Base-by-base conservation (phyloP, 495 filamentous ascomycete species). In the Amphirosellinia nigrospora region DNA sequence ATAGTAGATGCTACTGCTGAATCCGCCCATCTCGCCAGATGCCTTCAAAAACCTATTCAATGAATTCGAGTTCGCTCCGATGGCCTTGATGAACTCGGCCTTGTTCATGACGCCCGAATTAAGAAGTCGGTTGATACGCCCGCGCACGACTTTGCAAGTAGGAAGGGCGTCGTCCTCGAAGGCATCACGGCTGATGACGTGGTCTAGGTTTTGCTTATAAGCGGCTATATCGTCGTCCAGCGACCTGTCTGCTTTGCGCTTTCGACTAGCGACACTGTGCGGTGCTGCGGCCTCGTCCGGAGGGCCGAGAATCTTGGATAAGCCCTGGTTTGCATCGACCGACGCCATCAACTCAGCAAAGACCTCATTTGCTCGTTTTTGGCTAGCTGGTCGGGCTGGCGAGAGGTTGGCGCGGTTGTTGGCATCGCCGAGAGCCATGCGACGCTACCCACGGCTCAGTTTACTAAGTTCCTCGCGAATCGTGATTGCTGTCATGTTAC, bases 71-170 rank as follows among this genome's bases (percentile, higher is more conserved):
- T 63, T 80, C 43, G 78, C 75, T n/a, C 78, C 79, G 30, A 86
- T 80, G 28, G 79, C 77, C 3, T 73, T 69, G 16, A 75, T 73
- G 69, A 87, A 86, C 41, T 83, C 82, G 16, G 80, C 76, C 68
- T 82, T 81, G 63, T 81, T 86, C 80, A 84, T 85, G 61, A 81
- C 80, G 55, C 82, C 82, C 6, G 77, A 71, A 39, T 83, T 80
- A 70, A 86, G 72, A 55, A 82, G 75, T 58, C 71, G 72, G 55
- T 78, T 78, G 73, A 86, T 85, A 67, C 79, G 82, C 60, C 76
- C 77, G 8, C 85, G 82, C 46, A 86, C 76, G 13, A 75, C 75
- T 45, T 80, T 75, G 73, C 79, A 82, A 23, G 34, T 66, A 7
- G 64, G 50, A 13, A 56, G 39, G 60, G 69, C 64, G 0, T 79